These are phyloP conservation scores for Naganishia vaughanmartiniae DNA, from an alignment of 768 basidiomycete species.

Conservation along the genomic window DNA sequence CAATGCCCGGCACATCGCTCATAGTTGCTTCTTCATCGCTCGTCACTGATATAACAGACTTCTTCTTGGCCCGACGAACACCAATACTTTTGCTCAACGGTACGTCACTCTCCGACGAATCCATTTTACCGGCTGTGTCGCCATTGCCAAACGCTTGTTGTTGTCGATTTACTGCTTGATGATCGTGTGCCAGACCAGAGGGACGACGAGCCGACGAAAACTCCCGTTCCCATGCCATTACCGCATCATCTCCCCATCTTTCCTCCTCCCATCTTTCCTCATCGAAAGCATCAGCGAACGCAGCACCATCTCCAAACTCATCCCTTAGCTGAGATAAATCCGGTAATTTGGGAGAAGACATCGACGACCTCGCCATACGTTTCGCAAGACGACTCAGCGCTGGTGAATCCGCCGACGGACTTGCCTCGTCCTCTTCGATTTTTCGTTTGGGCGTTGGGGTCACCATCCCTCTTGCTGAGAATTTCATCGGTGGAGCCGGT, in stretches of 20 bases:
- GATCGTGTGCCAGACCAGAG: not conserved
- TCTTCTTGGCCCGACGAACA: not conserved
- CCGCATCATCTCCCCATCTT: constrained; percentile 8
- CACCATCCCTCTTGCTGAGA: not conserved
- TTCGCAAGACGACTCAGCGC: constrained; percentile 21
- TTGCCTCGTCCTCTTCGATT: not conserved
- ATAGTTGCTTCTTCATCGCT: not conserved
- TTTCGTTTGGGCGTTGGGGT: constrained; percentile 18
- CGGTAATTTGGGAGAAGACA: constrained; percentile 8
- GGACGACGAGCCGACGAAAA: not conserved
- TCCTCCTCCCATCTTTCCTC: constrained; percentile 11
- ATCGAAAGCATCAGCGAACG: not conserved
- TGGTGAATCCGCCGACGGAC: constrained; percentile 8
- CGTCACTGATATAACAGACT: not conserved
- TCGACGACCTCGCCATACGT: constrained; percentile 21
- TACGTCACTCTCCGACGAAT: not conserved
- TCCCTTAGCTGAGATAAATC: not conserved
- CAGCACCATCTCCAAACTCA: not conserved
- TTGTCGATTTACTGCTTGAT: not conserved
- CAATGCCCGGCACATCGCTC: not conserved
- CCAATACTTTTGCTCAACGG: not conserved
- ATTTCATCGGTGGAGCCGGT: not conserved
- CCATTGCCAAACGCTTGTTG: not conserved
- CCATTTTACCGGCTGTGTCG: not conserved
- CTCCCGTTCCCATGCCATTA: not conserved